phyloP scores from a whole-genome alignment of 1,284 basidiomycete species.

The Cryptococcus sp. region DNA sequence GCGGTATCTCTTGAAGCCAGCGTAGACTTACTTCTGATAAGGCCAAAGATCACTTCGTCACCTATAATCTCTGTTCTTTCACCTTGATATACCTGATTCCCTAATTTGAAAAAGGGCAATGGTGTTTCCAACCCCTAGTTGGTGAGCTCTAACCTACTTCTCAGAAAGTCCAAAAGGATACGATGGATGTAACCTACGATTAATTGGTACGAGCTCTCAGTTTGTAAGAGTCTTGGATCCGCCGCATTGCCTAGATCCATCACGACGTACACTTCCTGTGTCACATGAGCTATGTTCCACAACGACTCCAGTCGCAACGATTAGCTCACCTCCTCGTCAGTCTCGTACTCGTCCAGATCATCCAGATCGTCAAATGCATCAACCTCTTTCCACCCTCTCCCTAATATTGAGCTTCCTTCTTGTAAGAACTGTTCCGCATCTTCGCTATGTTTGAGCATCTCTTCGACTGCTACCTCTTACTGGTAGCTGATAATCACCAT shows the following conservation, averaged over 20 bases:
- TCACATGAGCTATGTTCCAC: conserved; percentile 2
- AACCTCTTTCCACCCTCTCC: conserved; percentile 36
- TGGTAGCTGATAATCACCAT: not conserved
- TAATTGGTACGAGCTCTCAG: conserved; percentile 37
- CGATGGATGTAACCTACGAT: conserved; percentile 31
- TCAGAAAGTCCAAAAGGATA: not conserved
- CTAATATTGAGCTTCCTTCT: conserved; percentile 21
- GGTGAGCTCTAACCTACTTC: not conserved
- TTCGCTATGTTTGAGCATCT: conserved; percentile 2
- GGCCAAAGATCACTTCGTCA: conserved; percentile 40
- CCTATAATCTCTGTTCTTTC: conserved; percentile 37
- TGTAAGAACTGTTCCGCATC: conserved; percentile 6
- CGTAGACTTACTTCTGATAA: conserved; percentile 28
- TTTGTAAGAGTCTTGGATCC: conserved; percentile 28
- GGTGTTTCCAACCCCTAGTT: conserved; percentile 43
- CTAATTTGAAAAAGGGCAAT: conserved; percentile 42
- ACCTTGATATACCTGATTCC: conserved; percentile 42
- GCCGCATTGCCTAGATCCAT: conserved; percentile 37
- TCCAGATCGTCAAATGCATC: conserved; percentile 35
- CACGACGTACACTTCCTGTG: conserved; percentile 33
- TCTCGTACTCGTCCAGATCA: conserved; percentile 32
- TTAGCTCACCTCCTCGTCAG: conserved; percentile 34
- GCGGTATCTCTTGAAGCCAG: not conserved
- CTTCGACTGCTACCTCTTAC: not conserved
- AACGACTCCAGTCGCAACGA: not conserved